Base-by-base conservation (phyloP, 768 basidiomycete species). In the Kwoniella sp. region DNA sequence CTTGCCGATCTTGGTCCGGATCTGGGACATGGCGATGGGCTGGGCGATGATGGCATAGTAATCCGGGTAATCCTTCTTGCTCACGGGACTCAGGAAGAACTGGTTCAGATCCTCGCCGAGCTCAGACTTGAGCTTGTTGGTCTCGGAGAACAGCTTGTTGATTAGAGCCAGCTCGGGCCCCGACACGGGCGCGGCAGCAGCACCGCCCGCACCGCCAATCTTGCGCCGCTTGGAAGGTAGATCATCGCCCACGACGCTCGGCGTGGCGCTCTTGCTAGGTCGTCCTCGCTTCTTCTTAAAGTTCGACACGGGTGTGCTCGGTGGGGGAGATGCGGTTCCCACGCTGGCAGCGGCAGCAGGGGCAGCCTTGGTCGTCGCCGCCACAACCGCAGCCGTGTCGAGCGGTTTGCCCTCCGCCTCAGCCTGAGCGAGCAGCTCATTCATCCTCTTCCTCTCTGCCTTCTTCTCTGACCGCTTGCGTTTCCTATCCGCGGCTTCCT, bases 21-120 rank as follows among this genome's bases (percentile, higher is more conserved):
- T 85, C 51, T 84, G 81, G 19, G 87, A 84, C 56, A 99, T 80
- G 22, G 88, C 85, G 65, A 99, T 96, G 3, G 93, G 93, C 40
- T 83, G 80, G 2, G 77, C 78, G 76, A 99, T 96, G 65, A 91
- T 80, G 50, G 85, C 81, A 73, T 92, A 95, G 71, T 96, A 99
- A 67, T 91, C 87, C 26, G 89, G 89, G 66, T 92, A 92, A 50
- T 86, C 83, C 87, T 90, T 62, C 45, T 63, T 65, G 40, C 65
- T 64, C 28, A 76, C 67, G 19, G 73, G 67, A 34, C 58, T 36
- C 53, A 73, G 48, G 59, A 76, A 76, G 45, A 67, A 72, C 5
- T 26, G 44, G 36, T 70, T 69, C 34, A 71, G 59, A 26, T 60
- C 53, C 46, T 74, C 70, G 22, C 61, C 64, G n/a, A 45, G 56